Conservation (phyloP, 306 rosid genomes). For the Vicia villosa region DNA sequence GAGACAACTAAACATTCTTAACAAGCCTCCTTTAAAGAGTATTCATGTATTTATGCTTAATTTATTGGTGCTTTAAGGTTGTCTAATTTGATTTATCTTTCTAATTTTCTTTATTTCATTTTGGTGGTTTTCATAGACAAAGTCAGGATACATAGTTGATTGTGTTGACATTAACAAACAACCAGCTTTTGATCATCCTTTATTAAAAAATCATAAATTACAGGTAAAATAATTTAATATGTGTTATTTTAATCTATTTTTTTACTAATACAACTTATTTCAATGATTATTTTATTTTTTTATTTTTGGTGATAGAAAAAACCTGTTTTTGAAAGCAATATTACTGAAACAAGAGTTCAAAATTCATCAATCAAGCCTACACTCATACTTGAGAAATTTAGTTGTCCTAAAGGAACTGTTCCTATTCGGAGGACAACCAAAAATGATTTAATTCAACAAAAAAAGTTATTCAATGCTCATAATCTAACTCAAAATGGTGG, state of each 20-base stretch:
- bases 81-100: background rate
- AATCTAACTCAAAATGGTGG: background rate
- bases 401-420: background rate
- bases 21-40: conserved; percentile 17
- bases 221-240: background rate
- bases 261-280: too few species aligned
- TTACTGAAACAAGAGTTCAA: background rate
- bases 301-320: background rate
- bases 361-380: background rate
- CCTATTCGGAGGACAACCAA: conserved; percentile 19
- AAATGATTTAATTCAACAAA: background rate
- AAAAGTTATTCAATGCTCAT: background rate
- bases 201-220: conserved; percentile 21
- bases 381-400: background rate
- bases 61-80: background rate
- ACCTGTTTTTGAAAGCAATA: background rate
- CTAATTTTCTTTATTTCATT: background rate
- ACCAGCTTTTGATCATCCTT: conserved; percentile 14
- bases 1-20: conserved; percentile 9
- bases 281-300: background rate
- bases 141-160: conserved; percentile 28
- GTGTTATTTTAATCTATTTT: background rate
- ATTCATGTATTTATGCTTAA: background rate
- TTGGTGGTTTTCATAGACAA: background rate
- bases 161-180: conserved; percentile 36